These are phyloP conservation scores for Solanum chilense DNA, from an alignment of 257 asterid species.

Conservation along the genomic window DNA sequence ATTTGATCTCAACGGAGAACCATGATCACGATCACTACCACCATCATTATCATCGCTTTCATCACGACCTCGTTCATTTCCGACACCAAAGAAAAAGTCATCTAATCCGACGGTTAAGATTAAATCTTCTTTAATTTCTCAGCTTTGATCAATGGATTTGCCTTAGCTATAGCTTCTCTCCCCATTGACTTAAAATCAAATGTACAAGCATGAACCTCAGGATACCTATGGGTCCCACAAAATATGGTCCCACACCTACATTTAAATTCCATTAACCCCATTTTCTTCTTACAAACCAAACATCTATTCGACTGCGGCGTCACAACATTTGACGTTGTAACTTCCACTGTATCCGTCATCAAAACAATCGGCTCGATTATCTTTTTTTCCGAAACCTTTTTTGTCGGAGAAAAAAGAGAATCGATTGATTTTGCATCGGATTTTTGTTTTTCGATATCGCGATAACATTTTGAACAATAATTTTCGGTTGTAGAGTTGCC, in stretches of 20 bases:
- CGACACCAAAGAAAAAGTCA: background rate
- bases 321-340: background rate
- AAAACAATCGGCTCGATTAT: background rate
- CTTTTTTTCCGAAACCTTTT: background rate
- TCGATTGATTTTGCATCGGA: background rate
- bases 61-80: too few species aligned
- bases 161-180: slow-evolving; percentile 77
- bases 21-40: background rate
- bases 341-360: background rate
- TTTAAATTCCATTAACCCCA: slow-evolving; percentile 71
- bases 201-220: slow-evolving; percentile 63
- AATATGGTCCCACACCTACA: slow-evolving; percentile 68
- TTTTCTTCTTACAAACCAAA: slow-evolving; percentile 57
- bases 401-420: background rate
- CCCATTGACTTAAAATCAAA: slow-evolving; percentile 76
- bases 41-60: too few species aligned
- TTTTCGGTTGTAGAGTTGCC: background rate
- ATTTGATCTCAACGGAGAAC: background rate
- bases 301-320: slow-evolving; percentile 40
- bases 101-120: slow-evolving; percentile 15
- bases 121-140: slow-evolving; percentile 55
- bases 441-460: background rate
- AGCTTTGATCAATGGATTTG: slow-evolving; percentile 59
- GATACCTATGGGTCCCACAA: slow-evolving; percentile 87
- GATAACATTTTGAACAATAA: background rate